A percentile compares a stretch with the other conserved stretches of the same genome.
These are phyloP conservation scores for Hericium coralloides DNA, from an alignment of 768 basidiomycete species.

Conservation along the genomic window DNA sequence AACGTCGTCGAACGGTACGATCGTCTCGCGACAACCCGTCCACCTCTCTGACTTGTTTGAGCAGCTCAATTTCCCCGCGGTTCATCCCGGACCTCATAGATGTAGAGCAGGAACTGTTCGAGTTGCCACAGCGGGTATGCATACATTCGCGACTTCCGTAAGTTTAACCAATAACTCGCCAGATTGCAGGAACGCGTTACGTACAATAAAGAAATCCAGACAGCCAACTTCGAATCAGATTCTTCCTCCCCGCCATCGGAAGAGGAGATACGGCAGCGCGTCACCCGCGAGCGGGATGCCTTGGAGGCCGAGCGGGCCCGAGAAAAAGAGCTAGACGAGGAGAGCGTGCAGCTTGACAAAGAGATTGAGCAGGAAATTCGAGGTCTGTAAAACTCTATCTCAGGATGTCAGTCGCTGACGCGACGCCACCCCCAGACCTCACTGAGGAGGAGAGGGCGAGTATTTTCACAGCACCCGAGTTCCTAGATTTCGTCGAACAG, in stretches of 20 bases:
- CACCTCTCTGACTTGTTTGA: not conserved
- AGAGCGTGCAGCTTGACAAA: constrained; percentile 73
- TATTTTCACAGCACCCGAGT: constrained; percentile 83
- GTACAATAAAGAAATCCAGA: constrained; percentile 83
- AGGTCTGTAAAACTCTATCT: constrained; percentile 33
- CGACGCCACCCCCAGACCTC: constrained; percentile 44
- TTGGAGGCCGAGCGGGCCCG: constrained; percentile 61
- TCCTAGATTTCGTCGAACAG: constrained; percentile 88
- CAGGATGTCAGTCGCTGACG: not conserved
- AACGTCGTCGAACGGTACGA: constrained; percentile 62
- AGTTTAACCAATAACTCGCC: not conserved
- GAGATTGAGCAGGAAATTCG: constrained; percentile 84
- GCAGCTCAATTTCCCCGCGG: constrained; percentile 54
- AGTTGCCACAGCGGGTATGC: constrained; percentile 77
- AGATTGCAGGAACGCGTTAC: constrained; percentile 58
- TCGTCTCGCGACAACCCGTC: not conserved
- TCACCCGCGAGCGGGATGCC: constrained; percentile 51
- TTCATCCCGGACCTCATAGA: constrained; percentile 77
- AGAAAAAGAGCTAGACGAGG: constrained; percentile 75
- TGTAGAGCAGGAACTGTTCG: constrained; percentile 83
- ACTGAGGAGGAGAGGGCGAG: constrained; percentile 77
- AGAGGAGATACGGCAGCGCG: constrained; percentile 66
- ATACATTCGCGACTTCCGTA: not conserved
- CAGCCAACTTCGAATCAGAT: constrained; percentile 53
- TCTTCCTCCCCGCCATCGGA: constrained; percentile 40